These are phyloP conservation scores for Linum trigynum DNA, from an alignment of 345 rosid species.

Conservation along the genomic window DNA sequence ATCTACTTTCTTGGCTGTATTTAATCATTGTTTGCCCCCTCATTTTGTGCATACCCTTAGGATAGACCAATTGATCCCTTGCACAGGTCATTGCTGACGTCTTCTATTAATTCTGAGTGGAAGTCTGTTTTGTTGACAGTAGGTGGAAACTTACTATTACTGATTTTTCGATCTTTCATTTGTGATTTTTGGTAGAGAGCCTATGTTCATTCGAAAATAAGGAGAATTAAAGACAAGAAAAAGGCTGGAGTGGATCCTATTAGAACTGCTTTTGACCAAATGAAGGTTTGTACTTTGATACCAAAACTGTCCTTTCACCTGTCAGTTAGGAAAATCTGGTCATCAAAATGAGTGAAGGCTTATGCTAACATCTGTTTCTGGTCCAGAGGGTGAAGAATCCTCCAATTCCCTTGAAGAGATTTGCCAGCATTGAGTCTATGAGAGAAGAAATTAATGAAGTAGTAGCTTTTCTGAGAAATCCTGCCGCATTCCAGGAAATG, in stretches of 20 bases:
- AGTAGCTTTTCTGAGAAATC: slow-evolving; percentile 88
- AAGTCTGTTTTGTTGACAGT: neutral
- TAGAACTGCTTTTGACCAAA: slow-evolving; percentile 70
- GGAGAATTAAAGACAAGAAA: slow-evolving; percentile 49
- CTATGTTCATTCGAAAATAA: slow-evolving; percentile 45
- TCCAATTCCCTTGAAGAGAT: slow-evolving; percentile 73
- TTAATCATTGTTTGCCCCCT: neutral
- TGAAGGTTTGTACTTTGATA: slow-evolving; percentile 46
- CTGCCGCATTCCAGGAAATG: slow-evolving; percentile 85
- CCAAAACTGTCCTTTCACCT: slow-evolving; percentile 3
- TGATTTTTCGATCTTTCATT: neutral
- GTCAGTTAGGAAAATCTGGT: neutral
- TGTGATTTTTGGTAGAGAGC: slow-evolving; percentile 49
- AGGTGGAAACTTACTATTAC: neutral
- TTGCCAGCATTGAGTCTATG: slow-evolving; percentile 94
- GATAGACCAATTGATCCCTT: slow-evolving; percentile 1
- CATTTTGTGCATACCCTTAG: neutral
- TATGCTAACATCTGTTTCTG: slow-evolving; percentile 10
- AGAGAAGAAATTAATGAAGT: slow-evolving; percentile 95
- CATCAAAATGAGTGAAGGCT: neutral
- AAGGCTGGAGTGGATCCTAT: slow-evolving; percentile 89
- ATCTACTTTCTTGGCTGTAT: slow-evolving; percentile 7
- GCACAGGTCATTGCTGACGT: neutral
- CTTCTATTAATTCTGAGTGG: neutral
- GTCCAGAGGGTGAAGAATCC: slow-evolving; percentile 89